Base-by-base conservation (phyloP, 192 early-diverging fungal genomes). In the Umbelopsis isabellina region DNA sequence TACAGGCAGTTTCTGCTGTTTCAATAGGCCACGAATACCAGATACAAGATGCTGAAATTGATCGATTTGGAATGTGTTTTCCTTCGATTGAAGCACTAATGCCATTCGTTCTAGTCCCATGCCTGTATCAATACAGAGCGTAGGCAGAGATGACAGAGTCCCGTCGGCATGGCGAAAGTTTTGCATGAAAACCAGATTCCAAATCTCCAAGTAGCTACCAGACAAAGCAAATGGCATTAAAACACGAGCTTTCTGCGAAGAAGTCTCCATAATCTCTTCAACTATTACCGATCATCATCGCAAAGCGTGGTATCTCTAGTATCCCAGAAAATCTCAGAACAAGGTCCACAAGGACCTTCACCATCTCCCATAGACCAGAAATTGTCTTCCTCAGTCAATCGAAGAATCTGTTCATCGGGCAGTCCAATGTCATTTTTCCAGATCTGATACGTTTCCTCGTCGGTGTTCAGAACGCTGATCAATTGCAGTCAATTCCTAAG, bases 361-460 rank as follows among this genome's bases (percentile, higher is more conserved):
- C 84, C 86, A 69, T 90, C 85, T 9, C 86, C 86, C 88, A 90
- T 88, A 5, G 82, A 72, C 85, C 88, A 90, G 66, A 87, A 88
- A 68, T 90, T 88, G 71, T 86, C 87, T 67, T 83, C 78, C 11
- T 72, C 69, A 13, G 75, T 83, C 47, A 82, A 75, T 16, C 67
- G 71, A 18, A 85, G 77, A 69, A 90, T 88, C 72, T 68, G 80
- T 4, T 80, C 78, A 48, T 83, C 83, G 0, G 82, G 73, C 23
- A 90, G 67, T 2, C 86, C 88, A 49, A 82, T 72, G 22, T 77
- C 77, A 13, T 80, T 75, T 69, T 74, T 85, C 85, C 88, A 90
- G 7, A 87, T 68, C n/a, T 82, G 81, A 66, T 74, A 84, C 16
- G 77, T 71, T 61, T 87, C 85, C 61, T 83, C 73, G 71, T 90